These are phyloP conservation scores for Neonectria sp. DNA, from an alignment of 2,329 filamentous ascomycete genomes.

Conservation along the genomic window DNA sequence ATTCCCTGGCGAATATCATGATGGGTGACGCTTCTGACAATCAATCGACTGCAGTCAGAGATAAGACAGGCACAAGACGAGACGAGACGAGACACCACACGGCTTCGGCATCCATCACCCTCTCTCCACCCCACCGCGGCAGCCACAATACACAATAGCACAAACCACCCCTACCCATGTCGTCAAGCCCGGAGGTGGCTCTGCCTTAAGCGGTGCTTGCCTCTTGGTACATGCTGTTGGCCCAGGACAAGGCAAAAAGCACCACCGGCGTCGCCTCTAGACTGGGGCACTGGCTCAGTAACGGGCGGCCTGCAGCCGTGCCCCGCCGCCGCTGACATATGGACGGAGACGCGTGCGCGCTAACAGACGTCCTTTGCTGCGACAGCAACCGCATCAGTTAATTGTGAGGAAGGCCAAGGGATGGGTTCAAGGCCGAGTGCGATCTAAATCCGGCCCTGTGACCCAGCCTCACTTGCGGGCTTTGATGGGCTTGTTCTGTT, in stretches of 20 bases:
- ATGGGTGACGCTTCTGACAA: not conserved
- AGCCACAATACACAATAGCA: conserved; percentile 14
- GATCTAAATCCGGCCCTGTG: not conserved
- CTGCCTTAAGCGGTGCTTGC: conserved; percentile 5
- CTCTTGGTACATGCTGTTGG: not conserved
- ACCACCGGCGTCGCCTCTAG: conserved; percentile 19
- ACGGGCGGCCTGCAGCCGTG: conserved; percentile 23
- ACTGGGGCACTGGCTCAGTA: conserved; percentile 18
- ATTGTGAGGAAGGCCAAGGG: conserved; percentile 8
- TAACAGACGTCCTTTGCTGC: conserved; percentile 11
- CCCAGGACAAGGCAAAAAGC: conserved; percentile 16
- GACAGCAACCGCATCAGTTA: conserved; percentile 13
- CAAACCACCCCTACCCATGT: conserved; percentile 19
- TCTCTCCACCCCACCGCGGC: conserved; percentile 16
- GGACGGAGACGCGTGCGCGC: conserved; percentile 11
- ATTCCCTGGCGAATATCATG: not conserved
- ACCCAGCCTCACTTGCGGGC: not conserved
- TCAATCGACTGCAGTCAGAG: conserved; percentile 7
- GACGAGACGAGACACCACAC: conserved; percentile 12
- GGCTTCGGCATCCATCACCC: conserved; percentile 10
- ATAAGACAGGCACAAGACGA: conserved; percentile 16
- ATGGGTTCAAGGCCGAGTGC: conserved; percentile 2
- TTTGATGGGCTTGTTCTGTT: conserved; percentile 1
- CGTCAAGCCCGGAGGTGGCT: conserved; percentile 16
- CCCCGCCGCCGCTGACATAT: conserved; percentile 22